These are phyloP conservation scores for Dendrostoma leiphaemia DNA, from an alignment of 2,329 filamentous ascomycete species.

Conservation along the genomic window DNA sequence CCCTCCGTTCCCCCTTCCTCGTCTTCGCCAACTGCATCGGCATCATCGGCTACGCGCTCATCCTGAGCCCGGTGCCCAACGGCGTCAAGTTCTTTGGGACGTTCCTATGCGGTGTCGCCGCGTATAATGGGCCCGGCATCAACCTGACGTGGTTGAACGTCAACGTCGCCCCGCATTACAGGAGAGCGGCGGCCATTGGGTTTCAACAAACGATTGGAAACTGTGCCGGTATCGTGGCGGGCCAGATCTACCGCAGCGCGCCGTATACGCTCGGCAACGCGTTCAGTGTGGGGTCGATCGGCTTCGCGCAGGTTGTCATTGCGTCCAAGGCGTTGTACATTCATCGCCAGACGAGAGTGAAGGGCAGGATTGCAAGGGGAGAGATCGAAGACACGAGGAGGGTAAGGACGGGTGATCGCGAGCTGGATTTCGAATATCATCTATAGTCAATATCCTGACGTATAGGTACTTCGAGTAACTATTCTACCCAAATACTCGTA, in stretches of 20 bases:
- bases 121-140: constrained; percentile 46
- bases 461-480: too few relatives aligned
- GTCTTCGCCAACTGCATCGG: constrained; percentile 53
- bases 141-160: constrained; percentile 46
- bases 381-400: constrained; percentile 42
- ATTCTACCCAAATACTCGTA: too few relatives aligned
- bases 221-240: constrained; percentile 41
- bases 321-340: constrained; percentile 40
- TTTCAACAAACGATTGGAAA: constrained; percentile 45
- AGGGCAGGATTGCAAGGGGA: constrained; percentile 37
- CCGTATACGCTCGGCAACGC: constrained; percentile 32
- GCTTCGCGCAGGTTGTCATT: constrained; percentile 35
- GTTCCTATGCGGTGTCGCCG: constrained; percentile 45
- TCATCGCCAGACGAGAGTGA: constrained; percentile 36
- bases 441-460: too few relatives aligned
- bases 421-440: constrained; percentile 47
- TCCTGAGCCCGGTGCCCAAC: constrained; percentile 45
- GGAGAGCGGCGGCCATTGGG: constrained; percentile 44
- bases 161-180: constrained; percentile 44
- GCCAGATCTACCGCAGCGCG: constrained; percentile 34
- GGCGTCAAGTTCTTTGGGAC: constrained; percentile 49
- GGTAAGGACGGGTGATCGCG: constrained; percentile 44
- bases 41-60: constrained; percentile 47
- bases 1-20: constrained; percentile 42
- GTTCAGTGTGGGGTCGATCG: constrained; percentile 26